phyloP scores from a whole-genome alignment of 2,329 filamentous ascomycete species.

The Microdochium trichocladiopsis region DNA sequence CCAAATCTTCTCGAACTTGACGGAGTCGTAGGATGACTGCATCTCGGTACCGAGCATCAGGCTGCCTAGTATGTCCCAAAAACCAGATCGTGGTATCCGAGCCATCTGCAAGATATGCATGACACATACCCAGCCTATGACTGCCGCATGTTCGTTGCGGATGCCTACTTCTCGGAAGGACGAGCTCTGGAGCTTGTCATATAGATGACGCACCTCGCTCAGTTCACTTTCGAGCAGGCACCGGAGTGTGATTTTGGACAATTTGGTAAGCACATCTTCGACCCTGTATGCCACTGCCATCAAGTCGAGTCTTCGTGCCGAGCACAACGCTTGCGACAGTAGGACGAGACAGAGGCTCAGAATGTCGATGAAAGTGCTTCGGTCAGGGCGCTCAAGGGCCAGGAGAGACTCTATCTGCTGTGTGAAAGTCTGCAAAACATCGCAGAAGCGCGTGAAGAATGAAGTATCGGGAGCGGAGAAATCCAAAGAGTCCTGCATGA shows the following conservation, averaged over 20 bases:
- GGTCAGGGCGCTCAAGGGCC: slow-evolving; percentile 8
- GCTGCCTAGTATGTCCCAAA: slow-evolving; percentile 52
- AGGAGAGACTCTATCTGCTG: slow-evolving; percentile 22
- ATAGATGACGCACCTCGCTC: slow-evolving; percentile 34
- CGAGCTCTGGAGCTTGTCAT: slow-evolving; percentile 37
- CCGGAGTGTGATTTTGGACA: slow-evolving; percentile 28
- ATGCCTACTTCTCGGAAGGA: slow-evolving; percentile 44
- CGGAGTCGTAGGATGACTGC: slow-evolving; percentile 31
- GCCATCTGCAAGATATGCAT: slow-evolving; percentile 46
- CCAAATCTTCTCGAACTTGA: slow-evolving; percentile 50
- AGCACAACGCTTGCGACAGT: slow-evolving; percentile 27
- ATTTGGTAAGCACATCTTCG: slow-evolving; percentile 39
- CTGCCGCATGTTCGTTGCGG: slow-evolving; percentile 30
- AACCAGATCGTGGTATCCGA: slow-evolving; percentile 42
- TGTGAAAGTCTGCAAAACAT: slow-evolving; percentile 34
- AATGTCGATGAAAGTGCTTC: slow-evolving; percentile 25
- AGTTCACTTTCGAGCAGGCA: slow-evolving; percentile 35
- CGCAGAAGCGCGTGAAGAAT: slow-evolving; percentile 35
- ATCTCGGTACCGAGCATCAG: slow-evolving; percentile 28
- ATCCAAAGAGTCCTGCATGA: slow-evolving; percentile 34
- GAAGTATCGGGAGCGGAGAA: slow-evolving; percentile 25
- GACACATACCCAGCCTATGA: slow-evolving; percentile 52
- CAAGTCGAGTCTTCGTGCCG: slow-evolving; percentile 30
- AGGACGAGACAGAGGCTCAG: slow-evolving; percentile 28
- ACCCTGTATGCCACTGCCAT: slow-evolving; percentile 31